Evolutionary conservation across 768 basidiomycete species (phyloP).

Genomic region (Sistotremastrum suecicum): DNA sequence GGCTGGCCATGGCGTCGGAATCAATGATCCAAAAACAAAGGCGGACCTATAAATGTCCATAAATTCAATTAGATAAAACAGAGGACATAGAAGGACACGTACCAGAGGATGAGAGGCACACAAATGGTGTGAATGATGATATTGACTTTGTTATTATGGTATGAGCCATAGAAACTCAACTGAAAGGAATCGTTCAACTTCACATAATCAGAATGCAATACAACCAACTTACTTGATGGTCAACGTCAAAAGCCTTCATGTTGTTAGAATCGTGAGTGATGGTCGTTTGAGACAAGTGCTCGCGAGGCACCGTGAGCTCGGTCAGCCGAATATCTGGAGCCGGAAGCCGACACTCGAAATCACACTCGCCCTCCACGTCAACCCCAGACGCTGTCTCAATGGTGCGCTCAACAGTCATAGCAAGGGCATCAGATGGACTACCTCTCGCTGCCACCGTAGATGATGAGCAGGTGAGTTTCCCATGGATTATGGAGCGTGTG

Average conservation of each 20-base stretch:
- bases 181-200: slow-evolving; percentile 16
- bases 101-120: slow-evolving; percentile 80
- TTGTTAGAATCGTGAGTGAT: no score
- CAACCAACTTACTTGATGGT: slow-evolving; percentile 41
- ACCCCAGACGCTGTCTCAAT: slow-evolving; percentile 22
- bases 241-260: slow-evolving; percentile 34
- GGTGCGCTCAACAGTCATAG: slow-evolving; percentile 82
- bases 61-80: neutral
- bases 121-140: slow-evolving; percentile 74
- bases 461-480: slow-evolving; percentile 70
- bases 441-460: slow-evolving; percentile 94
- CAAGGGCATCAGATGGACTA: slow-evolving; percentile 72
- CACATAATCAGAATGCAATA: slow-evolving; percentile 4
- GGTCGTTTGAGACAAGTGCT: neutral
- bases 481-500: neutral
- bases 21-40: slow-evolving; percentile 33
- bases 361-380: neutral
- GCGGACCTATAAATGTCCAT: slow-evolving; percentile 34
- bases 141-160: slow-evolving; percentile 76
- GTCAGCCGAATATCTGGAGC: neutral
- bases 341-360: neutral
- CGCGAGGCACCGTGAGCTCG: neutral
- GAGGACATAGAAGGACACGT: slow-evolving; percentile 7
- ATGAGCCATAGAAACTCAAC: slow-evolving; percentile 89
- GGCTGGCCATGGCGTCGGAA: slow-evolving; percentile 22